Conservation (phyloP, 306 rosid species). For the Vigna mungo region DNA sequence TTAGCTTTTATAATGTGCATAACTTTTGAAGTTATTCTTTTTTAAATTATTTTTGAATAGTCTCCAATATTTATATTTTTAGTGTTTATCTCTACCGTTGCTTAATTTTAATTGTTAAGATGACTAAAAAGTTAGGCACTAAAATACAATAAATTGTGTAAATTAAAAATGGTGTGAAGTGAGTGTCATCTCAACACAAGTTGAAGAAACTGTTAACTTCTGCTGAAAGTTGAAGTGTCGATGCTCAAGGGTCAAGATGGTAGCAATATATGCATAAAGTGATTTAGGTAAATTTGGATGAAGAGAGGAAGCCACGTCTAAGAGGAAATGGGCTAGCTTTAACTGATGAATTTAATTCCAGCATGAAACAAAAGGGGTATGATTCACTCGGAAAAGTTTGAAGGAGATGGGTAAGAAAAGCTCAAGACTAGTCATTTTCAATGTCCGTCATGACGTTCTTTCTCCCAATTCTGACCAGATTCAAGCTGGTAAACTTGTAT, state of each 20-base stretch:
- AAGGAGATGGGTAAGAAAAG: neutral
- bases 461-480: constrained; percentile 30
- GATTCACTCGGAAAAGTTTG: neutral
- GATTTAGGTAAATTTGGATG: neutral
- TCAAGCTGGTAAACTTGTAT: neutral
- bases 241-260: neutral
- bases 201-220: neutral
- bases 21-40: neutral
- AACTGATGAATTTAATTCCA: constrained; percentile 3
- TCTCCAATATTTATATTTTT: neutral
- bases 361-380: neutral
- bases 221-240: neutral
- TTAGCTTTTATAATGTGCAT: neutral
- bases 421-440: neutral
- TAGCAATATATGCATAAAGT: neutral
- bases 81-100: neutral
- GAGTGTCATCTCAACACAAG: neutral
- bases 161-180: neutral
- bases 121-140: neutral
- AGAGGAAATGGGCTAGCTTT: neutral
- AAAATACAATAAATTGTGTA: neutral
- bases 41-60: neutral
- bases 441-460: constrained; percentile 3
- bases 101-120: neutral
- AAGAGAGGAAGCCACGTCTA: neutral